Base-by-base conservation (phyloP, 139 green algal species). In the Ettlia oleoabundans region DNA sequence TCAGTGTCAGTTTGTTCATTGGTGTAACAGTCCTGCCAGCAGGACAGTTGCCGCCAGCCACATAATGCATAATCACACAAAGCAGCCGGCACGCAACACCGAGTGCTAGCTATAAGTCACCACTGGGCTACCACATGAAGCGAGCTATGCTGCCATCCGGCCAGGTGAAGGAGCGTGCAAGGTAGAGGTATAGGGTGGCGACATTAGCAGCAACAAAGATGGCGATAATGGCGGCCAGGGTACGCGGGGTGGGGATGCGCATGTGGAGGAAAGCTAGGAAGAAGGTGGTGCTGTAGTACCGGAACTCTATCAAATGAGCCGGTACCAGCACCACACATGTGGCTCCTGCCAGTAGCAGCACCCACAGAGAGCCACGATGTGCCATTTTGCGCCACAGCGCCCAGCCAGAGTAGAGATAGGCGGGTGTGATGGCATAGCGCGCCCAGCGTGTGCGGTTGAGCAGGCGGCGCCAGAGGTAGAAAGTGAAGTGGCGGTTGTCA, bases 401-500 rank as follows among this genome's bases (percentile, higher is more conserved):
- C 42, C 42, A 78, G 66, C 69, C 82, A 62, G 69, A 72, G 9
- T 75, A 84, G 0, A 91, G 37, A 70, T 95, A 94, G 9, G 68
- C 33, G 10, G 91, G 92, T 15, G 91, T 62, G 24, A 96, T 80
- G 10, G 53, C 66, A 43, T 88, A 93, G 3, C 87, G 81, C 7
- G 80, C 47, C 19, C 40, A 47, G 9, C 26, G 33, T 7, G 78
- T 61, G 19, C 53, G 64, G 22, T 62, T 65, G 19, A 96, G 32
- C 10, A 94, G 1, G 15, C 80, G 76, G 41, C 91, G 90, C 94
- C 95, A 98, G 7, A 98, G 22, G 86, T 99, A 99, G 78, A 98
- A 98, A 0, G 89, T 93, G 84, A 97, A 98, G 87, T 99, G 96
- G 55, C 96, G 89, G 87, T 99, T 99, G 86, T 99, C 96, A 6